Percentiles rank a stretch among this genome's conserved stretches.
These are phyloP conservation scores for Entomophthora muscae DNA, from an alignment of 371 early-diverging fungal species.

Conservation along the genomic window DNA sequence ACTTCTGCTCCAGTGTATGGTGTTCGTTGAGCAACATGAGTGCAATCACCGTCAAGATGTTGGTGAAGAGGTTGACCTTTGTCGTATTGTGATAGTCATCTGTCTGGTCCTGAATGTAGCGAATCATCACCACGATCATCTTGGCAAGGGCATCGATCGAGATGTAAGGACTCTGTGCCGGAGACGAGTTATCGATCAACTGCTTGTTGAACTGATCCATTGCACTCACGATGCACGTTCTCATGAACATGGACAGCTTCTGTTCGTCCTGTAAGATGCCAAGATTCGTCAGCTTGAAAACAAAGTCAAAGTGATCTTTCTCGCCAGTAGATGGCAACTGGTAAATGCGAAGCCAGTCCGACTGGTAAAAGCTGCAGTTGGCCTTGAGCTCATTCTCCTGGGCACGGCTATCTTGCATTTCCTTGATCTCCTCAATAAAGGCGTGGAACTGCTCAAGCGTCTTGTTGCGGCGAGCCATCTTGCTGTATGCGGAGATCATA, in stretches of 20 bases:
- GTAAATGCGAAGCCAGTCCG: constrained; percentile 80
- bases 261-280: constrained; percentile 56
- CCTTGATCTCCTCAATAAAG: constrained; percentile 14
- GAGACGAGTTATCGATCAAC: constrained; percentile 22
- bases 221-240: constrained; percentile 66
- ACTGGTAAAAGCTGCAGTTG: constrained; percentile 47
- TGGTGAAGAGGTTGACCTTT: constrained; percentile 41
- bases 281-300: constrained; percentile 49
- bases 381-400: constrained; percentile 27
- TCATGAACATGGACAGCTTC: constrained; percentile 67
- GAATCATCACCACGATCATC: constrained; percentile 49
- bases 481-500: constrained; percentile 44
- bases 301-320: constrained; percentile 37
- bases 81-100: constrained; percentile 20
- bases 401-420: constrained; percentile 9
- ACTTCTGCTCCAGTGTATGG: constrained; percentile 53
- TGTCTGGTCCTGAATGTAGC: constrained; percentile 26
- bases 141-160: constrained; percentile 73
- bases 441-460: constrained; percentile 16
- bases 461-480: constrained; percentile 38
- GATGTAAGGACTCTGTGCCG: constrained; percentile 36
- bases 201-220: constrained; percentile 53
- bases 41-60: constrained; percentile 66
- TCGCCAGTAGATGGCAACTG: constrained; percentile 66
- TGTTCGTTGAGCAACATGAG: constrained; percentile 69